Evolutionary conservation across 306 rosid genomes (phyloP).

Genomic region (Trichosanthes cucumerina): DNA sequence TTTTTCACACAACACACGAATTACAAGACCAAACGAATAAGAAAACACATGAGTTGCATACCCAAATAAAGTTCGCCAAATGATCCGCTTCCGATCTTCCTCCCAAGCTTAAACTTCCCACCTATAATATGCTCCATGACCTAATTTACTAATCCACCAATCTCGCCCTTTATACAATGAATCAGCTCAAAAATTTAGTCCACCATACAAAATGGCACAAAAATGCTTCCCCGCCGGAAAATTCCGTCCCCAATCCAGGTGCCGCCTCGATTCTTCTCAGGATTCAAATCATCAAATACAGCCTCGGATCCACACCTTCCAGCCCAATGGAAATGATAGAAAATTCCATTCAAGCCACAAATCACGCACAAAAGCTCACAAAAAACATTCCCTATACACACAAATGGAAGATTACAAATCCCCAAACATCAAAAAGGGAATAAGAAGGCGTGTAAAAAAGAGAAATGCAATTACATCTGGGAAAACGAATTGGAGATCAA

Average conservation of each 20-base stretch:
- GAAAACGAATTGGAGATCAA: not conserved
- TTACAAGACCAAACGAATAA: not conserved
- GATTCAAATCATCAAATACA: not conserved
- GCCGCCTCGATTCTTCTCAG: not conserved
- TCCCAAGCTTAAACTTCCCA: slow-evolving; percentile 85
- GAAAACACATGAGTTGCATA: slow-evolving; percentile 13
- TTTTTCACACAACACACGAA: not conserved
- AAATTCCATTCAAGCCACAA: not conserved
- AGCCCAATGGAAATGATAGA: not conserved
- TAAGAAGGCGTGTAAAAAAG: not conserved
- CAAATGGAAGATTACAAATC: not conserved
- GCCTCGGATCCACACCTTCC: slow-evolving; percentile 8
- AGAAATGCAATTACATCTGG: not conserved
- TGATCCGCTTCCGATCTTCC: slow-evolving; percentile 99
- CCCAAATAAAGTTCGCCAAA: slow-evolving; percentile 97
- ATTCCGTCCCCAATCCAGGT: not conserved
- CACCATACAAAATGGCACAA: not conserved
- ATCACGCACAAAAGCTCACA: not conserved
- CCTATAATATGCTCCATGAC: slow-evolving; percentile 89
- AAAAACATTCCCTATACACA: not conserved
- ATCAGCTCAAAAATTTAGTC: slow-evolving; percentile 2
- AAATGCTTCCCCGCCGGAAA: not conserved
- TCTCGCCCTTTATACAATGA: not conserved
- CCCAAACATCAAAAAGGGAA: not conserved
- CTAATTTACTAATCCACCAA: slow-evolving; percentile 11